Base-by-base conservation (phyloP, 345 rosid species). In the Camelina hispida region DNA sequence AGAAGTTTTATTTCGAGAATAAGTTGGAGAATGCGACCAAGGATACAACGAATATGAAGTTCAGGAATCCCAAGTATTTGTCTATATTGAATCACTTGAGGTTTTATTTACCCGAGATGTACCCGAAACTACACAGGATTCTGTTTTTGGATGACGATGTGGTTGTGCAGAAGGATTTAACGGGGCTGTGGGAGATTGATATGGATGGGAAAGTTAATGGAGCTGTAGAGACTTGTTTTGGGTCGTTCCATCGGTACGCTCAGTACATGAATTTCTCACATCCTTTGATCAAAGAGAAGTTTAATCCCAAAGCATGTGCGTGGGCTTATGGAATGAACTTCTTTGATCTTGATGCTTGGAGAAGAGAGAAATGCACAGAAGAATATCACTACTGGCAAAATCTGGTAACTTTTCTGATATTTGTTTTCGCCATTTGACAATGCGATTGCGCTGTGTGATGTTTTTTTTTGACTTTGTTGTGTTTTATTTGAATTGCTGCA, bases 291-390 rank as follows among this genome's bases (percentile, higher is more conserved):
- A 92, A 87, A 75, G 93, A 85, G 81, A 95, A 89, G 86, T 95
- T 95, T 81, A 87, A 92, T 56, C 99, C 99, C 5, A 95, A 95
- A 85, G 96, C 99, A 0, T 95, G 99, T 23, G 97, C 97, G 0
- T 95, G 99, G 97, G 99, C 96, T 5, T 92, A 92, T 81, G 99
- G 97, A 65, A 95, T 95, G 99, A 95, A 95, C 82, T 95, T 95
- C 88, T 95, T 95, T 51, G 99, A 95, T 81, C 84, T 92, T 81
- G 97, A 92, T 89, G 97, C 97, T 76, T 95, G 99, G 99, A 89
- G 99, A 63, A 87, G 86, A 81, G 97, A 95, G 80, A 95, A 95
- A 71, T 91, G 99, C 87, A 95, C 99, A 22, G 97, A 95, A 82
- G 90, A 95, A 66, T 95, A 95, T 78, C 97, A 95, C 66, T 95